Base-by-base conservation (phyloP, 768 basidiomycete genomes). In the Fomitopsis serialis region DNA sequence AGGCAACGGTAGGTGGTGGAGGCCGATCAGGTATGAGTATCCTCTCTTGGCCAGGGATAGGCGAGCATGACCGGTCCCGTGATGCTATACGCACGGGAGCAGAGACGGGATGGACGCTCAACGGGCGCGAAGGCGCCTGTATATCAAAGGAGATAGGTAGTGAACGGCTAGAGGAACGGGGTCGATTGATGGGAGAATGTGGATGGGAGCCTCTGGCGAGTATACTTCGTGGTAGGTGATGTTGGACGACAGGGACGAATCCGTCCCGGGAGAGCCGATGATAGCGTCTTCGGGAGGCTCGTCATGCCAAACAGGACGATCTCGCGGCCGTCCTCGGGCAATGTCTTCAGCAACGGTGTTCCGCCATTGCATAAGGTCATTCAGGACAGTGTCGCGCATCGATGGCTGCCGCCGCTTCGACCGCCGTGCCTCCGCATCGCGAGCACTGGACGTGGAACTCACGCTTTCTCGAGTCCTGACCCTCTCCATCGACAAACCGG, bases 271-370 rank as follows among this genome's bases (percentile, higher is more conserved):
- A n/a, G 73, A 65, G 54, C 60, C 67, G 34, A 63, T 54, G 24
- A 64, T 56, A 37, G 71, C 70, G 46, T 69, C 61, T 37, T 66
- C 53, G 42, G 68, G 61, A 35, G 53, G 34, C 10, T 63, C 60
- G 35, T 82, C 78, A 22, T 67, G 43, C 59, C 61, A 61, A 22
- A 65, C 64, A 13, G 71, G 62, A 9, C 86, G 78, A 60, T 85
- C 83, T 54, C 82, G 78, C 48, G 80, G 72, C 56, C 88, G 73
- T 23, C 88, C 88, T 34, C 88, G 78, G 19, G 71, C 73, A 55
- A 48, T 55, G 43, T 82, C 79, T 56, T 70, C 72, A 17, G 66
- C 62, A 29, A 74, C 68, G 43, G 82, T 81, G 51, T 78, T 82
- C 47, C 80, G 75, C 81, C 85, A 83, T 57, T 79, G 77, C 40